Base-by-base conservation (phyloP, 768 basidiomycete species). In the Ramaria sp. region DNA sequence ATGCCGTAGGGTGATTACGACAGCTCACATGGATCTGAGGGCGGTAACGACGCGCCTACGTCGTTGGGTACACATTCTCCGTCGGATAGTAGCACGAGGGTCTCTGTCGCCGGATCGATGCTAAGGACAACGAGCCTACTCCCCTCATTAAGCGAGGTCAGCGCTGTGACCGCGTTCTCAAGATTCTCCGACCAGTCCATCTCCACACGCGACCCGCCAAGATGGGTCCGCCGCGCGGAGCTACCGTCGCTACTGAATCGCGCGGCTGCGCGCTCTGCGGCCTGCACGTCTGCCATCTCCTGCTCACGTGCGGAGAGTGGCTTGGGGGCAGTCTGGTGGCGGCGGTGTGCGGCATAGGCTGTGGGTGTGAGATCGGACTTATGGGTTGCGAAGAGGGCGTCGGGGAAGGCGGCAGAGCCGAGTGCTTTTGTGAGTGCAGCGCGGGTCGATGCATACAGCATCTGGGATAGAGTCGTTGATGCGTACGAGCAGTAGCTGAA, bases 361-460 rank as follows among this genome's bases (percentile, higher is more conserved):
- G 79, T 78, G 0, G 82, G 72, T 3, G 81, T 83, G 53, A 87
- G 63, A 61, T 90, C 85, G 12, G 70, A 72, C 66, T 82, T 87
- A 53, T 78, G 76, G 0, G 87, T 90, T 1, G 90, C 90, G 64
- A 88, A 90, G n/a, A 93, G 70, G 38, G 78, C 76, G 66, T 88
- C 83, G 2, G 77, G 77, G 68, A 92, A 89, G 33, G 79, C 68
- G 17, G 80, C 73, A 2, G 91, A 83, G 45, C 89, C 89, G 3
- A 94, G 75, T n/a, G 77, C 73, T 67, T 80, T 89, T 30, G 82
- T 75, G 20, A 93, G 75, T 17, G 82, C 75, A 22, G 75, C 73
- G 45, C 89, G 81, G 0, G 85, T 84, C 3, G 91, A 85, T 20
- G 91, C 89, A 68, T 92, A 93, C 34, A 94, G 74, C 90, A 92